Conservation (phyloP, 768 basidiomycete species). For the Filobasidium floriforme region DNA sequence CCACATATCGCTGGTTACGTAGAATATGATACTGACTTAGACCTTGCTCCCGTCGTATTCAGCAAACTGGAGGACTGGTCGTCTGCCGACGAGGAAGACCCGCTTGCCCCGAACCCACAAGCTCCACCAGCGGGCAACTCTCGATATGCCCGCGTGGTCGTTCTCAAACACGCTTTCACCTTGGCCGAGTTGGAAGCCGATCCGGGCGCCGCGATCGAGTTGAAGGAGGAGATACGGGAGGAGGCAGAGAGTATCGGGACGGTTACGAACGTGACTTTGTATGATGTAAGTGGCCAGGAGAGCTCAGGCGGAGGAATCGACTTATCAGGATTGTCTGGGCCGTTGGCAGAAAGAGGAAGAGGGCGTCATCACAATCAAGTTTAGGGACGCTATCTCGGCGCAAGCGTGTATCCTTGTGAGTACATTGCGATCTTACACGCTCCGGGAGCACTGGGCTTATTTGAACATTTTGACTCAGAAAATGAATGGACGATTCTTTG, state of each 20-base stretch:
- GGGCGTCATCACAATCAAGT: conserved; percentile 93
- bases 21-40: too few species aligned
- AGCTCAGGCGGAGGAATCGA: too few species aligned
- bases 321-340: too few species aligned
- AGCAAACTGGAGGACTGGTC: conserved; percentile 94
- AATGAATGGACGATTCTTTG: conserved; percentile 92
- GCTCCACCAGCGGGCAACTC: conserved; percentile 49
- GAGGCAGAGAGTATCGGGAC: conserved; percentile 84
- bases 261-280: conserved; percentile 89
- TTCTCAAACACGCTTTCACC: conserved; percentile 92
- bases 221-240: conserved; percentile 93
- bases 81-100: conserved; percentile 73
- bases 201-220: conserved; percentile 71
- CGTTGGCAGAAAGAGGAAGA: conserved; percentile 75
- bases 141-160: conserved; percentile 61
- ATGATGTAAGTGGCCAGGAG: conserved; percentile 90
- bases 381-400: conserved; percentile 82
- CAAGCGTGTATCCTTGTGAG: conserved; percentile 81
- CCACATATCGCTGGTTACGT: too few species aligned
- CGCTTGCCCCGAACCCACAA: conserved; percentile 30
- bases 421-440: conserved; percentile 26
- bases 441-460: too few species aligned
- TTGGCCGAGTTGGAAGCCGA: conserved; percentile 78
- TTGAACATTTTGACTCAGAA: conserved; percentile 58
- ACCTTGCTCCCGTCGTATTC: too few species aligned